These are phyloP conservation scores for Paraphaeosphaeria minitans DNA, from an alignment of 2,329 filamentous ascomycete genomes.

Conservation along the genomic window DNA sequence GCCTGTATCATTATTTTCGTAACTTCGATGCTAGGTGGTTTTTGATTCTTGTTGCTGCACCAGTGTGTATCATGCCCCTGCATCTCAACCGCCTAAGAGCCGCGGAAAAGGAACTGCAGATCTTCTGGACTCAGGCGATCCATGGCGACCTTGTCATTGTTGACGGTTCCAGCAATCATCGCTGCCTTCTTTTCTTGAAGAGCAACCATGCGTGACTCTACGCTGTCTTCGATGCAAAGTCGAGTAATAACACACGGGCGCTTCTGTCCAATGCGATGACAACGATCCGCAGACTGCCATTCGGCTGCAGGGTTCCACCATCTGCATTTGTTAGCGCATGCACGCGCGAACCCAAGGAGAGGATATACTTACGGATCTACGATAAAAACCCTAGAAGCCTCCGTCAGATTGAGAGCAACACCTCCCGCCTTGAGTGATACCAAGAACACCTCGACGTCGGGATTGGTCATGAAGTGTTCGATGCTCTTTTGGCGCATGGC, in stretches of 20 bases:
- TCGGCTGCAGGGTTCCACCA: constrained; percentile 99
- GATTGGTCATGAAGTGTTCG: constrained; percentile 94
- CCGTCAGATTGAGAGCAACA: constrained; percentile 92
- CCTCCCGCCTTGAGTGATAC: constrained; percentile 96
- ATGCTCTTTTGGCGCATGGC: constrained; percentile 92
- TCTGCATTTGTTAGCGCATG: constrained; percentile 53
- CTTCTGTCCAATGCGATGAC: constrained; percentile 91
- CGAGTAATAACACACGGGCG: constrained; percentile 93
- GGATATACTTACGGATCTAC: constrained; percentile 79
- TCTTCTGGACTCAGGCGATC: constrained; percentile 89
- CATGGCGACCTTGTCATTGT: constrained; percentile 88
- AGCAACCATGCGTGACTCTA: constrained; percentile 93
- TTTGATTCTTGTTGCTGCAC: background rate
- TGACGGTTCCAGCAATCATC: constrained; percentile 97
- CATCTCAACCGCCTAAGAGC: constrained; percentile 52
- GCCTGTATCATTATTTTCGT: background rate
- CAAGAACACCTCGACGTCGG: constrained; percentile 92
- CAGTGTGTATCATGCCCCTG: no score
- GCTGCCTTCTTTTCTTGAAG: constrained; percentile 98
- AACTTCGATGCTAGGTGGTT: background rate
- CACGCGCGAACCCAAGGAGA: background rate
- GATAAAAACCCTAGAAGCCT: constrained; percentile 93
- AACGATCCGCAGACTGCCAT: constrained; percentile 90
- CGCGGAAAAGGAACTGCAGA: constrained; percentile 95
- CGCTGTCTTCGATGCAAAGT: constrained; percentile 94